Base-by-base conservation (phyloP, 352 stramenopile species). In the Saprolegnia diclina region DNA sequence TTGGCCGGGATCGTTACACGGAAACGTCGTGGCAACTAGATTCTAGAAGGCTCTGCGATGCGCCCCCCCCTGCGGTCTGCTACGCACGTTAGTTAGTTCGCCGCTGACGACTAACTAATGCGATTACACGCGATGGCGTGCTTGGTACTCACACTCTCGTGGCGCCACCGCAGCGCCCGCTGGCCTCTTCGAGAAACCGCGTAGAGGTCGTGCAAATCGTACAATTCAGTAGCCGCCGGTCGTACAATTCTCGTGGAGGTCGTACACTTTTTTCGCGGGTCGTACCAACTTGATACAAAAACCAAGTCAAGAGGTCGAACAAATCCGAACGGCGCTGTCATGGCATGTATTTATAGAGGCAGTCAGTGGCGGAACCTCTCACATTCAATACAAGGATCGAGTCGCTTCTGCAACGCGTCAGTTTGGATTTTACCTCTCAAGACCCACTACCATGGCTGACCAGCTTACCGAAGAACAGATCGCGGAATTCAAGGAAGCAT, bases 401-500 rank as follows among this genome's bases (percentile, higher is more conserved):
- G 37, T 18, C 10, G 26, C 57, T 5, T 7, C 22, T 7, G 0
- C 40, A 1, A 66, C 0, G 6, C 29, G 38, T 72, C 65, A 72
- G 40, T 86, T 92, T 71, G 57, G 76, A 71, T 73, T 89, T 90
- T 90, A 80, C n/a, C 74, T 57, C 76, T 74, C 73, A 76, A 63
- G 44, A 75, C 54, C 68, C 29, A 35, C 29, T 76, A 79, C 59
- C 55, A 94, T 94, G 87, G 85, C 87, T 77, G 87, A 95, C 79
- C 87, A 95, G 73, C 74, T 96, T 54, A 96, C 88, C n/a, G 85
- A 94, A 79, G 85, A 95, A 79, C 96, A 99, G 84, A 99, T 99
- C 85, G 96, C 96, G 48, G 97, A 99, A 91, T 99, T 99, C 90
- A 99, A 99, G 94, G 97, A 99, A 85, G 97, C 97, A 21, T 99